These are phyloP conservation scores for Euclidium syriacum DNA, from an alignment of 345 rosid genomes.

Conservation along the genomic window DNA sequence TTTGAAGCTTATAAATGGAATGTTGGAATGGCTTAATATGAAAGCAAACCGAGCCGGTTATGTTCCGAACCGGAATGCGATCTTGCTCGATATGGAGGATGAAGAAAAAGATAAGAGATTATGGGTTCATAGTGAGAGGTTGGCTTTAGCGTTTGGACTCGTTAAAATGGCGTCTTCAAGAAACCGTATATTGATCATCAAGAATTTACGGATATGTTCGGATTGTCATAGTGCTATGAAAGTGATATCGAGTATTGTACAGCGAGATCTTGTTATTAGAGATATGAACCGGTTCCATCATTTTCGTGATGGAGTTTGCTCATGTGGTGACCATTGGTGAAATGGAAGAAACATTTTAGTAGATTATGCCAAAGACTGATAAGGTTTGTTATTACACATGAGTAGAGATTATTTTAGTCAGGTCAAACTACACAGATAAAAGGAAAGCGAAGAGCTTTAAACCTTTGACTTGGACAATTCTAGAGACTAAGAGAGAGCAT, in stretches of 20 bases:
- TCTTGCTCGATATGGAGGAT: constrained; percentile 52
- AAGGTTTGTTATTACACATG: constrained; percentile 11
- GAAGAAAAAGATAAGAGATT: constrained; percentile 54
- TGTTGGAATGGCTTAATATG: constrained; percentile 82
- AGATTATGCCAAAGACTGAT: not conserved
- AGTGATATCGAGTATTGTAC: constrained; percentile 54
- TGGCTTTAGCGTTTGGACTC: constrained; percentile 75
- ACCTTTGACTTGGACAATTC: constrained; percentile 16
- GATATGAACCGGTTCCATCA: constrained; percentile 89
- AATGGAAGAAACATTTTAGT: not conserved
- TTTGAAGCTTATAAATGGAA: constrained; percentile 61
- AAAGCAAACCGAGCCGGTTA: constrained; percentile 58
- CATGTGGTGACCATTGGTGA: constrained; percentile 88
- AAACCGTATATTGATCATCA: constrained; percentile 57
- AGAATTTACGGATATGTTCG: constrained; percentile 73
- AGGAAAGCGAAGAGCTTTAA: constrained; percentile 32
- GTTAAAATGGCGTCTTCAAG: constrained; percentile 41
- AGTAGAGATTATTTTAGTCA: not conserved
- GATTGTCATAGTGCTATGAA: constrained; percentile 77
- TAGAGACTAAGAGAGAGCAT: constrained; percentile 18
- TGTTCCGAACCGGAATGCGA: constrained; percentile 47
- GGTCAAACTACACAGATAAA: constrained; percentile 27
- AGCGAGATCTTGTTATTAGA: constrained; percentile 62
- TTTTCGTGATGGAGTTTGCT: constrained; percentile 61
- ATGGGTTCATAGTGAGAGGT: constrained; percentile 86